These are phyloP conservation scores for Tremella mesenterica DNA, from an alignment of 768 basidiomycete genomes.

Conservation along the genomic window DNA sequence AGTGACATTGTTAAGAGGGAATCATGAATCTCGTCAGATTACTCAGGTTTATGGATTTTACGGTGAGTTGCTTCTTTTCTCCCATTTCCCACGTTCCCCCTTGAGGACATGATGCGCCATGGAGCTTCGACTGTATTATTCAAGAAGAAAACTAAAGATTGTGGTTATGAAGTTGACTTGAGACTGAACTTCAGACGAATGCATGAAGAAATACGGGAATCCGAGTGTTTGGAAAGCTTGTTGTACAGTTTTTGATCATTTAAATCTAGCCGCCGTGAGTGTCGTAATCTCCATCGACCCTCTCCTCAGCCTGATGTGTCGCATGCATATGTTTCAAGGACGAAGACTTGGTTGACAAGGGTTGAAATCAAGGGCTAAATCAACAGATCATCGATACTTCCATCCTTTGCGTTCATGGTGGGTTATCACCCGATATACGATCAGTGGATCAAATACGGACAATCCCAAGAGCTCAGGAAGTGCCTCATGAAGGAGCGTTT, in stretches of 20 bases:
- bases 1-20: slow-evolving; percentile 92
- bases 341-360: neutral
- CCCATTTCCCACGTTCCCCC: neutral
- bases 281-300: too few relatives aligned
- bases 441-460: slow-evolving; percentile 91
- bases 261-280: slow-evolving; percentile 84
- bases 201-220: slow-evolving; percentile 94
- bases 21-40: slow-evolving; percentile 98
- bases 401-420: slow-evolving; percentile 89
- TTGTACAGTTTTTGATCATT: slow-evolving; percentile 89
- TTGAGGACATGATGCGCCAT: too few relatives aligned
- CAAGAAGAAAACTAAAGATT: neutral
- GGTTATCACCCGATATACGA: slow-evolving; percentile 88
- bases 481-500: slow-evolving; percentile 50
- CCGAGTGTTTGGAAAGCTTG: slow-evolving; percentile 95
- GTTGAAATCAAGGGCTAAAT: too few relatives aligned
- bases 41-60: slow-evolving; percentile 99
- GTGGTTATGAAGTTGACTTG: neutral
- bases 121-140: too few relatives aligned
- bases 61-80: slow-evolving; percentile 51
- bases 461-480: slow-evolving; percentile 55
- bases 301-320: neutral
- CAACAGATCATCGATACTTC: slow-evolving; percentile 93
- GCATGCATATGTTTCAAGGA: too few relatives aligned
- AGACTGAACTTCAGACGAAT: slow-evolving; percentile 86